These are phyloP conservation scores for Cystobasidium slooffiae DNA, from an alignment of 1,284 basidiomycete genomes.

Conservation along the genomic window DNA sequence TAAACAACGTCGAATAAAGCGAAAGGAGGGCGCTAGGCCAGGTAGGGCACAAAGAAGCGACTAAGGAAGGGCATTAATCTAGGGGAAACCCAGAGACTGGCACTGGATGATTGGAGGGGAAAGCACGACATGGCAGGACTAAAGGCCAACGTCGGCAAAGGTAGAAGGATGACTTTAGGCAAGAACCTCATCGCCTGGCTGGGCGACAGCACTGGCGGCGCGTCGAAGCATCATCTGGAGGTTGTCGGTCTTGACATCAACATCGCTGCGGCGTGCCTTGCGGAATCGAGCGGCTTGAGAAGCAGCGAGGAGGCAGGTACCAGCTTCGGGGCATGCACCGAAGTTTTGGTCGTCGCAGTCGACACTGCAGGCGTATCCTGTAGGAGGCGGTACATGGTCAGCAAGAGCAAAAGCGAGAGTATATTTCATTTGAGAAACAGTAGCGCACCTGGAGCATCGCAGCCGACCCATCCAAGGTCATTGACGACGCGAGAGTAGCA, in stretches of 20 bases:
- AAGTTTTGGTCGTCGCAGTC: conserved; percentile 20
- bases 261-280: conserved; percentile 23
- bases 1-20: conserved; percentile 9
- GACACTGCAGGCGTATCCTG: conserved; percentile 18
- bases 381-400: background rate
- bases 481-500: conserved; percentile 19
- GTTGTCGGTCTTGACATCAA: conserved; percentile 8
- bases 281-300: conserved; percentile 34
- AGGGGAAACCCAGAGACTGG: too few species aligned
- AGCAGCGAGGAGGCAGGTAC: conserved; percentile 29
- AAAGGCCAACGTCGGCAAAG: background rate
- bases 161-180: background rate
- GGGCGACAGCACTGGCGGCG: conserved; percentile 26
- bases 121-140: too few species aligned
- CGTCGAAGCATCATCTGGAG: conserved; percentile 29
- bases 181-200: conserved; percentile 22
- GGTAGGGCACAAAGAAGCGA: too few species aligned
- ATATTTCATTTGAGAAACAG: background rate
- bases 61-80: too few species aligned
- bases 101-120: too few species aligned
- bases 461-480: conserved; percentile 3
- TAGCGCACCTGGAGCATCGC: conserved; percentile 13
- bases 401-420: background rate
- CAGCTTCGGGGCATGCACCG: conserved; percentile 15
- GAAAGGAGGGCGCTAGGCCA: conserved; percentile 3